Evolutionary conservation across 2,329 filamentous ascomycete genomes (phyloP), one percentile per base, ranked within the genome.

Genomic region (Sporothrix mexicana): DNA sequence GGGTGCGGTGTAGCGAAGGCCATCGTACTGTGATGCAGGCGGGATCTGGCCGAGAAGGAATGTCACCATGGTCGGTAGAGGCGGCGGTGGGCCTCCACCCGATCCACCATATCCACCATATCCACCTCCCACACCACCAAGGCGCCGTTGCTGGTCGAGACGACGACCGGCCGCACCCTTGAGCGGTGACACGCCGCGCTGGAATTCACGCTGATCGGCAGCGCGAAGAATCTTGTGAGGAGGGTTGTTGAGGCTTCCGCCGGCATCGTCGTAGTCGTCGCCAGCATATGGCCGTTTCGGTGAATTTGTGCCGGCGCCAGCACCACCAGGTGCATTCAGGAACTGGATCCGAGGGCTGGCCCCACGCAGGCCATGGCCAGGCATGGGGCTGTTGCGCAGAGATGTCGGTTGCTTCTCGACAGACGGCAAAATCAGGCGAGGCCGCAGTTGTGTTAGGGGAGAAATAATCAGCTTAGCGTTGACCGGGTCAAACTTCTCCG

Each of bases 81-180:
- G 90, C 2, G 91, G 87, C 12, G 90, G 86, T 3, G 17, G 45
- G 74, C 78, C 23, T 73, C 78, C 17, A 74, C 78, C 51, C 80
- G 79, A 7, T 79, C 78, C n/a, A 6, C 67, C 13, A 88, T 86
- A 17, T 80, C 79, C 36, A 75, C 78, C 43, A 73, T 25, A 71
- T 9, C 78, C 49, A n/a, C 13, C 59, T n/a, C 69, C 62, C 1
- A 78, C 69, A 25, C 25, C 62, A 12, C 88, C 88, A 77, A 87
- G 89, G 5, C 90, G 86, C 69, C 89, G 87, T 79, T 93, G 91
- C 79, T 96, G 92, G 78, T 96, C 93, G 25, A 97, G 86, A 49
- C 95, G 91, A 72, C 95, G 91, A 36, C 94, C 93, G 51, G 95
- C 94, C 0, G 93, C 93, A 15, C 94, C 94, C 80, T 98, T 99